Base-by-base conservation (phyloP, 148 eudicot genomes). In the Arbutus unedo region DNA sequence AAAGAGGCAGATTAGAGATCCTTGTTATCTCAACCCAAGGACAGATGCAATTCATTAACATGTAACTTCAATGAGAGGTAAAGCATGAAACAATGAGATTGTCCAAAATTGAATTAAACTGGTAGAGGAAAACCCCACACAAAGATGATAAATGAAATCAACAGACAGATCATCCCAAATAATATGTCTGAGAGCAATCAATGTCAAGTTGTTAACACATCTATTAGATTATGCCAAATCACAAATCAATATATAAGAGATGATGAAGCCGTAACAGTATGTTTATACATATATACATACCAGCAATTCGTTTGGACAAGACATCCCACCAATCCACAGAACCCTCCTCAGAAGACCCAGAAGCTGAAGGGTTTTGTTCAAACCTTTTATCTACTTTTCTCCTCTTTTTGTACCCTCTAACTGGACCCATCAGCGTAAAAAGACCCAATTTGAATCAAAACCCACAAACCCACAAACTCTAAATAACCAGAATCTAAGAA, bases 321-420 rank as follows among this genome's bases (percentile, higher is more conserved):
- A 73, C 88, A 44, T 82, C 86, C 92, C 90, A 94, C 93, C 94
- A 94, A 84, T 94, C 91, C 84, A 51, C 79, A 86, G 89, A 81
- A 31, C 81, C 91, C n/a, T 91, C 91, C 83, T 91, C 90, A 11
- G 89, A 80, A 88, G 90, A 88, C 85, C 91, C 88, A 87, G 83
- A 80, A 82, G 78, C 77, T 77, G 76, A 74, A 76, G 84, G 83
- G 45, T 84, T 88, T 15, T 72, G 81, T 62, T 82, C 84, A 80
- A 51, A 87, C 71, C 83, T 86, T 77, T 84, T 84, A 75, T 86
- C 91, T 50, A 82, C 79, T 87, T 91, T 92, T 79, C 90, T 91
- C 74, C 81, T 94, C 94, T 88, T 94, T 82, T 87, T 94, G 75
- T 90, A 80, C 83, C 98, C 94, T 91, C 89, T 91, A 19, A 90